Evolutionary conservation across 257 asterid genomes (phyloP), one percentile per base, ranked within the genome.

Genomic region (Scutellaria galericulata): DNA sequence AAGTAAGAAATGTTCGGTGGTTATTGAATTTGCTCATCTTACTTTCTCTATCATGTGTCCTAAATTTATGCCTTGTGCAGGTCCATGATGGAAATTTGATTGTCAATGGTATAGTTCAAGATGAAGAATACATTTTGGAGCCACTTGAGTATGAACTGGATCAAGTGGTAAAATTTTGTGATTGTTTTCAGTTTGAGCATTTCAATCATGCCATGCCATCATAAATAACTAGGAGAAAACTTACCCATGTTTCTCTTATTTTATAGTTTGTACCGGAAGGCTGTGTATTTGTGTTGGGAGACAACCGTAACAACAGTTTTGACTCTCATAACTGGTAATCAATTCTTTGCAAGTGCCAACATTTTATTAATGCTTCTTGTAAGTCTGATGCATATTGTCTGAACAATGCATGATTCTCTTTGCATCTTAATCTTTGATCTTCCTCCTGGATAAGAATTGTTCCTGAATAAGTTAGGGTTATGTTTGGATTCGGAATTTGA

Each of bases 231-330:
- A 7, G 52, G 52, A 37, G 68, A 69, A 61, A 63, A 54, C 71
- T 71, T 35, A 61, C 10, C 8, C 24, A 51, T 53, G 53, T 44
- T 65, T 69, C 69, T 74, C 15, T 64, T 73, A 68, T 77, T 44
- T 20, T 77, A 55, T 70, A 93, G 98, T 77, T 89, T 81, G 91
- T 94, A n/a, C 99, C 99, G 2, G 96, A 89, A 52, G 99, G 93
- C 67, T 81, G 63, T 66, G 99, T 94, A 66, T 94, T 88, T 52
- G 99, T 94, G 68, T 72, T 94, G 95, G 99, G 99, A 57, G 99
- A 94, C 87, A 94, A 94, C 72, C 97, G 99, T 41, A 94, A 94
- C 71, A 86, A 89, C 78, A 94, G 99, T 80, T 87, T 73, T 37
- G 99, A 94, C 84, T 94, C 99, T 9, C 97, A 88, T 71, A 74